Evolutionary conservation across 169 alveolate species (phyloP).

Genomic region (Pseudocohnilembus persalinus): DNA sequence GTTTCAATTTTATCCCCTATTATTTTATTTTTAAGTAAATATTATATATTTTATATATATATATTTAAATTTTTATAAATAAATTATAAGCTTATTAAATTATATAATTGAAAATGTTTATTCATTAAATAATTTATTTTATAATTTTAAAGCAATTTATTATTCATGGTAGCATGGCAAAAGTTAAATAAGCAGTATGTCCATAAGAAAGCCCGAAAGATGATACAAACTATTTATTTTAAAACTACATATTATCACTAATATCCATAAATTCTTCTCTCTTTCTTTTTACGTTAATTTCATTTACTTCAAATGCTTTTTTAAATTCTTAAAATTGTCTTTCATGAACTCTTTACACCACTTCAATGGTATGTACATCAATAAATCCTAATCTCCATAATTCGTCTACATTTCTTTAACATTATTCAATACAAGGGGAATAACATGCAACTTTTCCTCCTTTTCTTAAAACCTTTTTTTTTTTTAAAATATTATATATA

Average conservation of each 20-base stretch:
- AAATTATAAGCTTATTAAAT: no score
- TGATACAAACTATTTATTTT: background rate
- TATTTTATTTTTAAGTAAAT: no score
- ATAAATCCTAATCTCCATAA: slow-evolving; percentile 64
- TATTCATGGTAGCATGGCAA: background rate
- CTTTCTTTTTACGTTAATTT: slow-evolving; percentile 3
- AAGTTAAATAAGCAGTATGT: background rate
- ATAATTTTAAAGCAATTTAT: no score
- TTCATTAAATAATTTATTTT: no score
- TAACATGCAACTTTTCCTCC: slow-evolving; percentile 78
- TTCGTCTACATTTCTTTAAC: slow-evolving; percentile 59
- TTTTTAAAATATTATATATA: no score
- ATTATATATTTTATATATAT: no score
- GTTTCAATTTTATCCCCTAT: no score
- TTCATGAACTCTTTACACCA: slow-evolving; percentile 58
- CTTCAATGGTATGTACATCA: slow-evolving; percentile 69
- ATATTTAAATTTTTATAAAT: no score
- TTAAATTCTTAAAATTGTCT: slow-evolving; percentile 37
- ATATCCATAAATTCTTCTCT: slow-evolving; percentile 10
- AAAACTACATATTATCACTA: background rate
- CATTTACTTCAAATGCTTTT: slow-evolving; percentile 36
- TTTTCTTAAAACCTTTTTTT: slow-evolving; percentile 52
- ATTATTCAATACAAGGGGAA: slow-evolving; percentile 86
- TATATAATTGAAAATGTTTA: no score
- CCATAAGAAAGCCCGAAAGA: background rate